A percentile compares a stretch with the other conserved stretches of the same genome.
These are phyloP conservation scores for Mrakia blollopis DNA, from an alignment of 768 basidiomycete genomes.

Conservation along the genomic window DNA sequence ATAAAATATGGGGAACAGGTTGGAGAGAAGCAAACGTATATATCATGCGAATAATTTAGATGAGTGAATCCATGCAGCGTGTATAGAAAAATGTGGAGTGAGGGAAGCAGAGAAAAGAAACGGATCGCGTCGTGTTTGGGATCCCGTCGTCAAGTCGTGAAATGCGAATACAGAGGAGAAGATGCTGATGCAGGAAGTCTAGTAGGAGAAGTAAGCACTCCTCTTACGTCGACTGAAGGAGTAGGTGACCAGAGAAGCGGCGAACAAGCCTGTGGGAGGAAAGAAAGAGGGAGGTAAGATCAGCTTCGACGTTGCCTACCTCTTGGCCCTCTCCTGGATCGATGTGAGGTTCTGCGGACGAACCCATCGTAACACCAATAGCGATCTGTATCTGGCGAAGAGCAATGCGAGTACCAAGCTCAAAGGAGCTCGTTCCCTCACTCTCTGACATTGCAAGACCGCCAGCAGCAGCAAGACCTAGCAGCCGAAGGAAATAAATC, in stretches of 20 bases:
- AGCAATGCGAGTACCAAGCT: slow-evolving; percentile 23
- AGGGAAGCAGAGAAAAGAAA: no score
- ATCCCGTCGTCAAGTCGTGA: background rate
- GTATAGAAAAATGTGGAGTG: no score
- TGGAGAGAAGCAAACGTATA: no score
- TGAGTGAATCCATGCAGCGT: no score
- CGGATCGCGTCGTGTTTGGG: background rate
- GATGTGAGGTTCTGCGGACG: background rate
- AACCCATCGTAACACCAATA: slow-evolving; percentile 14
- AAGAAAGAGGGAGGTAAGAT: background rate
- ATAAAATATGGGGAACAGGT: background rate
- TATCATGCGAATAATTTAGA: no score
- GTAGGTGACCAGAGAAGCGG: slow-evolving; percentile 9
- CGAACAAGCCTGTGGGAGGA: background rate
- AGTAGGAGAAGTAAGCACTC: slow-evolving; percentile 22
- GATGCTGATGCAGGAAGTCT: slow-evolving; percentile 35
- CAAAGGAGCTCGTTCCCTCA: slow-evolving; percentile 1
- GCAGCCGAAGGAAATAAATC: no score
- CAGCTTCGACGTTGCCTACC: no score
- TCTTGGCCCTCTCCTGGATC: no score
- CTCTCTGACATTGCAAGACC: slow-evolving; percentile 18
- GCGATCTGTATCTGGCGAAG: slow-evolving; percentile 20
- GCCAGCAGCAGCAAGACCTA: background rate
- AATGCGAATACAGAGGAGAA: slow-evolving; percentile 41
- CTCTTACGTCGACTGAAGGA: background rate